Conservation (phyloP, 768 basidiomycete genomes). For the Podaxis rugospora region DNA sequence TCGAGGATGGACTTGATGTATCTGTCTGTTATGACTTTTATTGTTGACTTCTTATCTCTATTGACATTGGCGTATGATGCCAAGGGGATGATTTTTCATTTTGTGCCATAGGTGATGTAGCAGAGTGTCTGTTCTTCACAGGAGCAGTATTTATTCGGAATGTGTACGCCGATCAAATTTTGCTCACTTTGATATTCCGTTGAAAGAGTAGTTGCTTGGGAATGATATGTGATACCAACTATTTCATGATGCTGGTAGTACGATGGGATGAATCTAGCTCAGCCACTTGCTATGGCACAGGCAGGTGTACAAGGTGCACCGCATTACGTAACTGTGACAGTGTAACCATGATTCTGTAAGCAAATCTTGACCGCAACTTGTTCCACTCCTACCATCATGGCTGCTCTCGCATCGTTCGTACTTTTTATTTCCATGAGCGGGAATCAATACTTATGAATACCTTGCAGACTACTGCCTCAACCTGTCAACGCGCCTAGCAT, state of each 20-base stretch:
- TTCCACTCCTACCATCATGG: slow-evolving; percentile 22
- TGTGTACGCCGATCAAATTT: background rate
- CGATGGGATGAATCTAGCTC: background rate
- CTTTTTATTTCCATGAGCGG: background rate
- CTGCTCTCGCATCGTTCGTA: slow-evolving; percentile 74
- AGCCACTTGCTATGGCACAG: background rate
- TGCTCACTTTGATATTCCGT: background rate
- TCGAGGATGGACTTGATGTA: background rate
- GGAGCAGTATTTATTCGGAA: background rate
- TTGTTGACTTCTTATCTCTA: background rate
- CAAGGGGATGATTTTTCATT: background rate
- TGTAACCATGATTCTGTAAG: background rate
- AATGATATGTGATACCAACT: background rate
- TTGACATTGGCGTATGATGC: background rate
- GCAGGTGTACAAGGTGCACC: background rate
- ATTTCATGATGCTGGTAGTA: background rate
- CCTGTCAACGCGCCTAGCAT: slow-evolving; percentile 51
- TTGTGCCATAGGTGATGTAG: background rate
- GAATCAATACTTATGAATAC: slow-evolving; percentile 8
- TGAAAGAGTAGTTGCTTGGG: background rate
- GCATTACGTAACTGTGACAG: slow-evolving; percentile 1
- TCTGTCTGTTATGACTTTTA: background rate
- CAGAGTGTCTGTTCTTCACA: background rate
- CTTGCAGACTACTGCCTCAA: slow-evolving; percentile 59
- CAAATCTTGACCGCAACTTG: background rate